A percentile compares a stretch with the other conserved stretches of the same genome.
Conservation (phyloP, 108 stramenopile genomes). For the Nitzschia putrida region DNA sequence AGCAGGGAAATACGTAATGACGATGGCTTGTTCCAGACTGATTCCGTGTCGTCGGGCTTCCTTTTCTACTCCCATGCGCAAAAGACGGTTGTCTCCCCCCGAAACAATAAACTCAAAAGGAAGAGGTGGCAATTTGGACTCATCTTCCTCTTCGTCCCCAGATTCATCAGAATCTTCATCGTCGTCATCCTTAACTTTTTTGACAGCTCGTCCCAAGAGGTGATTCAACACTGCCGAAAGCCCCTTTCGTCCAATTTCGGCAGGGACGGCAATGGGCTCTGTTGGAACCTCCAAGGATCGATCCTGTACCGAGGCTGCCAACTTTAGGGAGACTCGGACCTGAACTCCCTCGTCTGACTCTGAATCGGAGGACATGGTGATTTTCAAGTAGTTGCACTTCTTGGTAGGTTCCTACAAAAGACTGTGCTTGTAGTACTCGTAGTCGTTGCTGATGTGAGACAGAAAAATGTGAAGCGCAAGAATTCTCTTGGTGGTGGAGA, state of each 20-base stretch:
- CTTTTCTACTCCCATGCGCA: conserved; percentile 68
- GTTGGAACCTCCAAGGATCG: conserved; percentile 62
- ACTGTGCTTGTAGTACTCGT: too few relatives aligned
- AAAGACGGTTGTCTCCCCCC: conserved; percentile 51
- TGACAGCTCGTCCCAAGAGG: conserved; percentile 45
- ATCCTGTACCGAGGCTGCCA: conserved; percentile 40
- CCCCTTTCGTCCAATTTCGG: conserved; percentile 70
- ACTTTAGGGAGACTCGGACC: conserved; percentile 54
- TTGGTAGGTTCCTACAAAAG: too few relatives aligned
- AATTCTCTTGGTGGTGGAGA: too few relatives aligned
- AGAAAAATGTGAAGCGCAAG: too few relatives aligned
- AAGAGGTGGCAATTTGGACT: conserved; percentile 40
- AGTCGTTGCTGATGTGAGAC: too few relatives aligned
- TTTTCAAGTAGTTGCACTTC: too few relatives aligned
- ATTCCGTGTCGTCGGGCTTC: conserved; percentile 73
- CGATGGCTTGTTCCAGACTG: conserved; percentile 65
- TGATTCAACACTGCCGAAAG: conserved; percentile 73
- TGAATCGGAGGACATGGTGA: conserved; percentile 25
- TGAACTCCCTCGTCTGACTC: conserved; percentile 46
- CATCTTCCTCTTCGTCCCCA: conserved; percentile 37
- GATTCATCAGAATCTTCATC: conserved; percentile 40
- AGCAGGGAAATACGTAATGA: conserved; percentile 77
- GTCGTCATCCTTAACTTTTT: conserved; percentile 30
- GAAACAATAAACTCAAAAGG: conserved; percentile 78
- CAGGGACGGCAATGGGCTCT: conserved; percentile 80